Percentiles rank a stretch among this genome's conserved stretches.
These are phyloP conservation scores for Phytophthora meadii DNA, from an alignment of 352 stramenopile species.

Conservation along the genomic window DNA sequence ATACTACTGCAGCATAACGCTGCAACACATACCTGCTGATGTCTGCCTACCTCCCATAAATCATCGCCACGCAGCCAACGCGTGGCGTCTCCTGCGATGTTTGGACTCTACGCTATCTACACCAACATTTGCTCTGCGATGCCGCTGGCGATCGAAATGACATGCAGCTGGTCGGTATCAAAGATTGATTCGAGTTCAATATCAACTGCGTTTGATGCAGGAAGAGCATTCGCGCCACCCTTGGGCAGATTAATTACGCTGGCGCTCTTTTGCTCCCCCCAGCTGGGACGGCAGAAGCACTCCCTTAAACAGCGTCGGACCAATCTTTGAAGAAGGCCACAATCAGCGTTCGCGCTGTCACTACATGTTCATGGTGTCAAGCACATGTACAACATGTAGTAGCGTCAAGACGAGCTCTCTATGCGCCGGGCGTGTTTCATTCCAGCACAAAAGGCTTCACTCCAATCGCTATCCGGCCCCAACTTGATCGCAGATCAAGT, in stretches of 20 bases:
- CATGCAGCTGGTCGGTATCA: neutral
- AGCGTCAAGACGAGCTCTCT: conserved; percentile 12
- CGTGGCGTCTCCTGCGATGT: neutral
- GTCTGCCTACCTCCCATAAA: neutral
- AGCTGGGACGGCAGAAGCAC: conserved; percentile 27
- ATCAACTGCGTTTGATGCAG: neutral
- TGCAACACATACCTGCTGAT: neutral
- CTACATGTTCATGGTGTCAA: neutral
- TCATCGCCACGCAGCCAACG: neutral
- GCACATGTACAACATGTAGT: too few species aligned
- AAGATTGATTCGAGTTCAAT: too few species aligned
- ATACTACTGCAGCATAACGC: too few species aligned
- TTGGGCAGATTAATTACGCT: neutral
- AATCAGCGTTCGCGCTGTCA: conserved; percentile 5
- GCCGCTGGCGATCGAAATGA: neutral
- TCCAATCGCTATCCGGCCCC: neutral
- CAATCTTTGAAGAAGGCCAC: conserved; percentile 26
- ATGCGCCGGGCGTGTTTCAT: neutral
- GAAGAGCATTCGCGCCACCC: conserved; percentile 16
- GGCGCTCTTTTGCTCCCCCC: neutral
- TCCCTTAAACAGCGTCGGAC: conserved; percentile 16
- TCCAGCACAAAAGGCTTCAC: conserved; percentile 5
- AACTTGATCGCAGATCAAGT: conserved; percentile 26
- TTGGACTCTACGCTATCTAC: too few species aligned
- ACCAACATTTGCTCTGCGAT: neutral